phyloP scores from a whole-genome alignment of 1,139 yeast genomes.

The Taphrina deformans region DNA sequence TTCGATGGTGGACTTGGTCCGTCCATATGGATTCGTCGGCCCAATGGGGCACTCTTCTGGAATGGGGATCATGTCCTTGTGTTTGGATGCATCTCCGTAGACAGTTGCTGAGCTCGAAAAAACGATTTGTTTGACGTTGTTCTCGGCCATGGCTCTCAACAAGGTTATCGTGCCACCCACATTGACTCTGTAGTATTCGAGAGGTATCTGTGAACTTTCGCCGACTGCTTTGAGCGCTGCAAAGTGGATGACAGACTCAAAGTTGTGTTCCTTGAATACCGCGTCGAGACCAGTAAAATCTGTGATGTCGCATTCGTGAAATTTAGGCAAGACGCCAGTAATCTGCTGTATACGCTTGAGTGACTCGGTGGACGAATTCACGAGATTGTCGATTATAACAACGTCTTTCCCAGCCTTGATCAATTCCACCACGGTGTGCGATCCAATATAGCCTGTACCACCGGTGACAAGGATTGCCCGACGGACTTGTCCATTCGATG shows the following conservation, averaged over 20 bases:
- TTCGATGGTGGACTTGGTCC: constrained; percentile 68
- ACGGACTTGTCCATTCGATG: not conserved
- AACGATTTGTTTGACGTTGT: constrained; percentile 57
- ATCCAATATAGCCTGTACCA: constrained; percentile 86
- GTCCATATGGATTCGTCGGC: constrained; percentile 77
- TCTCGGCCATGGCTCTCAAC: constrained; percentile 55
- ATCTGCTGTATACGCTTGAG: constrained; percentile 64
- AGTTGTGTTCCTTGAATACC: constrained; percentile 55
- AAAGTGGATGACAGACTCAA: constrained; percentile 70
- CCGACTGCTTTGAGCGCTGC: constrained; percentile 89
- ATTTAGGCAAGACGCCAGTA: constrained; percentile 50
- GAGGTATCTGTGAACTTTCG: constrained; percentile 73
- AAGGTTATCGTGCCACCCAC: constrained; percentile 65
- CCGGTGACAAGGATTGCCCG: constrained; percentile 70
- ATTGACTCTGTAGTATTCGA: constrained; percentile 68
- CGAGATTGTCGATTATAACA: constrained; percentile 68
- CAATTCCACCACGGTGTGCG: constrained; percentile 72
- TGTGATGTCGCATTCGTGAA: constrained; percentile 60
- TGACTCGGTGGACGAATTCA: constrained; percentile 69
- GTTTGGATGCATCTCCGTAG: constrained; percentile 78
- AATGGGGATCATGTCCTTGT: constrained; percentile 72
- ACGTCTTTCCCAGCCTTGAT: constrained; percentile 66
- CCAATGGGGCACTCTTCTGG: constrained; percentile 77
- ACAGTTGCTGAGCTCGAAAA: constrained; percentile 82
- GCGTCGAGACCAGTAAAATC: constrained; percentile 53